These are phyloP conservation scores for Murraya paniculata DNA, from an alignment of 345 rosid species.

Conservation along the genomic window DNA sequence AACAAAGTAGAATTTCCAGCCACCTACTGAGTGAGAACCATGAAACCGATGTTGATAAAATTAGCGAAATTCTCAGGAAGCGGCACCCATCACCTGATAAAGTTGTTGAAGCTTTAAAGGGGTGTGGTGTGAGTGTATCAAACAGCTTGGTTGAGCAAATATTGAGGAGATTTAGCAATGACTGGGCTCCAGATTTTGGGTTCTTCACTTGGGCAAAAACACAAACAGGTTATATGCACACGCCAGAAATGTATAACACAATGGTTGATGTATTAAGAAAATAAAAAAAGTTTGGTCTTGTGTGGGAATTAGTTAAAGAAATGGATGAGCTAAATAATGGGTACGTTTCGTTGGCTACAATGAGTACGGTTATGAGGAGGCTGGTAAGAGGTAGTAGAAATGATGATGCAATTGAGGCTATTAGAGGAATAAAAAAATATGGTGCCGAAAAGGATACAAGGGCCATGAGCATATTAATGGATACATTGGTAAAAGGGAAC, in stretches of 20 bases:
- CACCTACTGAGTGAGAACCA: slow-evolving; percentile 14
- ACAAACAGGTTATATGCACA: slow-evolving; percentile 58
- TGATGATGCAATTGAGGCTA: slow-evolving; percentile 56
- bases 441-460: slow-evolving; percentile 44
- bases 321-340: slow-evolving; percentile 43
- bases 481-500: slow-evolving; percentile 70
- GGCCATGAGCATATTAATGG: slow-evolving; percentile 63
- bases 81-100: slow-evolving; percentile 28
- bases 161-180: slow-evolving; percentile 58
- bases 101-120: slow-evolving; percentile 40
- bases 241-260: slow-evolving; percentile 39
- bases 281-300: slow-evolving; percentile 45
- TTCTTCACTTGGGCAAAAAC: slow-evolving; percentile 78
- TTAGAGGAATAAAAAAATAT: slow-evolving; percentile 49
- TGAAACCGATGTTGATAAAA: slow-evolving; percentile 41
- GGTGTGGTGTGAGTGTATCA: slow-evolving; percentile 36
- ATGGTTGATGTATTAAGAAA: slow-evolving; percentile 78
- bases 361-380: slow-evolving; percentile 69
- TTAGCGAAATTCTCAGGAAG: slow-evolving; percentile 45
- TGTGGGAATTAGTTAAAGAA: slow-evolving; percentile 65
- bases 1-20: slow-evolving; percentile 9
- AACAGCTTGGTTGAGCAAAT: slow-evolving; percentile 45
- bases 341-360: slow-evolving; percentile 53
- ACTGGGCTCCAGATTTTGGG: slow-evolving; percentile 61
- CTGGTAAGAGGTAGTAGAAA: slow-evolving; percentile 55